Conservation (phyloP, 768 basidiomycete species). For the Pulveroboletus ravenelii region DNA sequence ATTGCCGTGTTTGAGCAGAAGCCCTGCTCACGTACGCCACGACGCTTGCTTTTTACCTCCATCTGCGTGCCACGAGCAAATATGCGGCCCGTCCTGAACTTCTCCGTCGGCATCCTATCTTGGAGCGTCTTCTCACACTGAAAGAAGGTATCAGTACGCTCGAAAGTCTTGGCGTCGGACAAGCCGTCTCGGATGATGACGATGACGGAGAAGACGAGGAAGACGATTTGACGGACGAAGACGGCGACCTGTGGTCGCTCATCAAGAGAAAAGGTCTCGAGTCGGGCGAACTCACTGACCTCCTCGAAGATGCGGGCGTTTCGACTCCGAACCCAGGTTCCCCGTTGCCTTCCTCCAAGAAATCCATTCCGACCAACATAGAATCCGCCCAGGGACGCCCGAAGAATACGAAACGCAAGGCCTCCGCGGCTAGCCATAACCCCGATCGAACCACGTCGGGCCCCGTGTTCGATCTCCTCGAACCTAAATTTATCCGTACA, state of each 20-base stretch:
- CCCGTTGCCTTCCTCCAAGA: slow-evolving; percentile 2
- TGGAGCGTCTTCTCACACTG: slow-evolving; percentile 71
- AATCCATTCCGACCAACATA: slow-evolving; percentile 5
- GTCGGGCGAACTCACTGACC: slow-evolving; percentile 48
- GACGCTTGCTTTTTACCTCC: slow-evolving; percentile 86
- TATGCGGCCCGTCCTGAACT: slow-evolving; percentile 57
- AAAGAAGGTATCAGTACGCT: slow-evolving; percentile 79
- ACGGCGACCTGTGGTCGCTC: slow-evolving; percentile 41
- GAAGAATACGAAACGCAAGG: slow-evolving; percentile 62
- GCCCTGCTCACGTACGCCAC: slow-evolving; percentile 86
- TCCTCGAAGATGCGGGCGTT: slow-evolving; percentile 49
- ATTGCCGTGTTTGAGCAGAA: slow-evolving; percentile 46
- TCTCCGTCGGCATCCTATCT: slow-evolving; percentile 66
- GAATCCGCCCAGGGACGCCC: slow-evolving; percentile 23
- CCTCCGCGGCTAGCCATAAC: slow-evolving; percentile 17
- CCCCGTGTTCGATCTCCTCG: slow-evolving; percentile 72
- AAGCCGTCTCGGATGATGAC: slow-evolving; percentile 44
- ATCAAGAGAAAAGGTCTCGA: slow-evolving; percentile 37
- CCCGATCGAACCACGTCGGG: slow-evolving; percentile 17
- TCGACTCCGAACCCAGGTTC: slow-evolving; percentile 8
- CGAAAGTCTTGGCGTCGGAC: slow-evolving; percentile 78
- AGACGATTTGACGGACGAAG: slow-evolving; percentile 35
- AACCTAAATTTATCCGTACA: slow-evolving; percentile 52
- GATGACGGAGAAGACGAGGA: slow-evolving; percentile 30
- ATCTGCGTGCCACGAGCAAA: slow-evolving; percentile 70